These are phyloP conservation scores for Phylloporus scabripes DNA, from an alignment of 768 basidiomycete species.

Conservation along the genomic window DNA sequence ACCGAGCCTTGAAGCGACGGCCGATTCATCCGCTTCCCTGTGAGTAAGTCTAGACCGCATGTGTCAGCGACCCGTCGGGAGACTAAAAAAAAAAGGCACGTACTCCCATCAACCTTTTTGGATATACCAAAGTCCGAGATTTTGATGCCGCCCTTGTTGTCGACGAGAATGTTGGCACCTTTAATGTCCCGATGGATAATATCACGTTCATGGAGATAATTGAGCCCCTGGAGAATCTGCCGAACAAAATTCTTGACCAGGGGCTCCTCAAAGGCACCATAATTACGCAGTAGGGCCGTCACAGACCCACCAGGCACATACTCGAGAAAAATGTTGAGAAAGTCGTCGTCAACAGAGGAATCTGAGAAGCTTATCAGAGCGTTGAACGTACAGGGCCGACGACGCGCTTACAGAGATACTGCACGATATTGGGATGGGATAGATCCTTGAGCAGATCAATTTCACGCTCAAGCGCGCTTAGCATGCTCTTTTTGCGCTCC, in stretches of 20 bases:
- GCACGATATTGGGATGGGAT: constrained; percentile 94
- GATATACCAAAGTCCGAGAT: constrained; percentile 97
- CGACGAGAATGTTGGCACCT: constrained; percentile 96
- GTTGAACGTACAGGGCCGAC: background rate
- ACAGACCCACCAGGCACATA: constrained; percentile 97
- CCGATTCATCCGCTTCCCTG: constrained; percentile 71
- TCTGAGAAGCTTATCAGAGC: constrained; percentile 42
- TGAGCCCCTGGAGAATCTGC: constrained; percentile 83
- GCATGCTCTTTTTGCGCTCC: constrained; percentile 91
- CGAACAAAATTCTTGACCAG: constrained; percentile 90
- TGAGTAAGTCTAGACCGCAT: constrained; percentile 35
- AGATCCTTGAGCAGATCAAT: constrained; percentile 90
- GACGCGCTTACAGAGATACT: constrained; percentile 79
- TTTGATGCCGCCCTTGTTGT: constrained; percentile 96
- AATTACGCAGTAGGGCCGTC: constrained; percentile 79
- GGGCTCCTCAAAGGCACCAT: constrained; percentile 91
- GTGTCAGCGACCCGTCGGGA: constrained; percentile 16
- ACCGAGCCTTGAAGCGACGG: constrained; percentile 96
- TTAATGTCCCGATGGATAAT: constrained; percentile 99
- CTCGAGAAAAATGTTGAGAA: constrained; percentile 93
- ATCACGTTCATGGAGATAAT: constrained; percentile 87
- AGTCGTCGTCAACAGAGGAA: constrained; percentile 87
- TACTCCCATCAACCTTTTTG: constrained; percentile 95
- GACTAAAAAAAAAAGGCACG: constrained; percentile 31
- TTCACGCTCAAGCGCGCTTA: constrained; percentile 86